Evolutionary conservation across 331 rosid genomes (phyloP).

Genomic region (Malus hybrid): DNA sequence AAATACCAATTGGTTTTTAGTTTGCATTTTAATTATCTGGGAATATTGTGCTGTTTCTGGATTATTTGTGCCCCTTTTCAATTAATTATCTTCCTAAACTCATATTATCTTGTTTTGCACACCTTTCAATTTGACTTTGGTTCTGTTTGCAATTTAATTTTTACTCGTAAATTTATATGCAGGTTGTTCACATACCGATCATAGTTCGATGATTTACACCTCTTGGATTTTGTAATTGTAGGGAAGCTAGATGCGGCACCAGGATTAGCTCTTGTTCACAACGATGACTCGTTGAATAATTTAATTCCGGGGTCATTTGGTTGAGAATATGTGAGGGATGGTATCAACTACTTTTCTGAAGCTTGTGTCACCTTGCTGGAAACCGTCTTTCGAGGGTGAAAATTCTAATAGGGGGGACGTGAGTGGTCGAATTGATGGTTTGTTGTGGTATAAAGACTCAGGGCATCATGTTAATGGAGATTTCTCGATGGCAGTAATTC

Average conservation of each 20-base stretch:
- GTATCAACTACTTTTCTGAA: constrained; percentile 57
- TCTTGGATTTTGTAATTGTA: constrained; percentile 27
- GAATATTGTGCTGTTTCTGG: neutral
- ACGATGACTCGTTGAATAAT: constrained; percentile 28
- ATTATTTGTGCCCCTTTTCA: neutral
- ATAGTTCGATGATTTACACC: constrained; percentile 34
- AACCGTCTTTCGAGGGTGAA: constrained; percentile 41
- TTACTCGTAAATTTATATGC: constrained; percentile 30
- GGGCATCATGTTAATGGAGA: constrained; percentile 76
- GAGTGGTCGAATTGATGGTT: constrained; percentile 61
- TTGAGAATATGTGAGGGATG: constrained; percentile 87
- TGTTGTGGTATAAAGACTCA: constrained; percentile 73
- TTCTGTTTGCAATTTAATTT: constrained; percentile 12
- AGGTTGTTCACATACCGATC: constrained; percentile 34
- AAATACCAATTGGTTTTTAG: neutral
- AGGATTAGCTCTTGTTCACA: constrained; percentile 29
- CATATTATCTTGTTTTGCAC: neutral
- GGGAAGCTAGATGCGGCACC: constrained; percentile 29
- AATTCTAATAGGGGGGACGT: constrained; percentile 53
- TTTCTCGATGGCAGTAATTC: constrained; percentile 94
- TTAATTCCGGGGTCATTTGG: constrained; percentile 51
- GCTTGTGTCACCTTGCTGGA: constrained; percentile 75
- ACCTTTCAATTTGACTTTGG: neutral
- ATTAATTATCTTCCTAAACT: neutral
- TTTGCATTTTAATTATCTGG: neutral